These are phyloP conservation scores for Cutaneotrichosporon dermatis DNA, from an alignment of 1,284 basidiomycete species.

Conservation along the genomic window DNA sequence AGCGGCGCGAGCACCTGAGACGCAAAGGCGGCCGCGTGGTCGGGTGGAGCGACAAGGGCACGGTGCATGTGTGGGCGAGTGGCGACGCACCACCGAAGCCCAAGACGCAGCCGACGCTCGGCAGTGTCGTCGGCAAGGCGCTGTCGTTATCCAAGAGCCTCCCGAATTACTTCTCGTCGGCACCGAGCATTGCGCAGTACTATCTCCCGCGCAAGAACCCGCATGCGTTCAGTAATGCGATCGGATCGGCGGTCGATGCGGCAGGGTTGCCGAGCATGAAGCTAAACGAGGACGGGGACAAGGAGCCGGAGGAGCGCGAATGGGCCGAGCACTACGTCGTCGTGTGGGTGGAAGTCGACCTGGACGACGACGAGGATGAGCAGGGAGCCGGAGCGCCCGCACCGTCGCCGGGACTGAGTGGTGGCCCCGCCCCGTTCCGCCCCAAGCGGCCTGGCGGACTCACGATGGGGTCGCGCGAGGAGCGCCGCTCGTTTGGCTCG, in stretches of 20 bases:
- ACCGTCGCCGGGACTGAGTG: neutral
- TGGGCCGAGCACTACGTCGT: slow-evolving; percentile 75
- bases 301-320: slow-evolving; percentile 58
- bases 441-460: slow-evolving; percentile 3
- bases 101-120: slow-evolving; percentile 54
- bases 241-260: slow-evolving; percentile 48
- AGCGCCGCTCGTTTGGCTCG: slow-evolving; percentile 24
- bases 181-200: slow-evolving; percentile 91
- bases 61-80: slow-evolving; percentile 74
- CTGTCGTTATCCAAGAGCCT: slow-evolving; percentile 55
- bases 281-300: slow-evolving; percentile 46
- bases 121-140: slow-evolving; percentile 69
- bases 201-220: slow-evolving; percentile 63
- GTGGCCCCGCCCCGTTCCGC: slow-evolving; percentile 12
- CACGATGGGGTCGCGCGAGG: slow-evolving; percentile 26
- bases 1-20: slow-evolving; percentile 58
- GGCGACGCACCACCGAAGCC: slow-evolving; percentile 5
- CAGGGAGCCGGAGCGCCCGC: neutral
- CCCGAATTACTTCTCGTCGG: slow-evolving; percentile 87
- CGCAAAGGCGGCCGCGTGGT: slow-evolving; percentile 31
- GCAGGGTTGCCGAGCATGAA: slow-evolving; percentile 29
- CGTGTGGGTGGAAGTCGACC: slow-evolving; percentile 68
- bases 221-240: slow-evolving; percentile 38
- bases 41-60: slow-evolving; percentile 87
- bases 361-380: slow-evolving; percentile 45